Evolutionary conservation across 1,139 yeast species (phyloP).

Genomic region (Magnusiomyces suaveolens): DNA sequence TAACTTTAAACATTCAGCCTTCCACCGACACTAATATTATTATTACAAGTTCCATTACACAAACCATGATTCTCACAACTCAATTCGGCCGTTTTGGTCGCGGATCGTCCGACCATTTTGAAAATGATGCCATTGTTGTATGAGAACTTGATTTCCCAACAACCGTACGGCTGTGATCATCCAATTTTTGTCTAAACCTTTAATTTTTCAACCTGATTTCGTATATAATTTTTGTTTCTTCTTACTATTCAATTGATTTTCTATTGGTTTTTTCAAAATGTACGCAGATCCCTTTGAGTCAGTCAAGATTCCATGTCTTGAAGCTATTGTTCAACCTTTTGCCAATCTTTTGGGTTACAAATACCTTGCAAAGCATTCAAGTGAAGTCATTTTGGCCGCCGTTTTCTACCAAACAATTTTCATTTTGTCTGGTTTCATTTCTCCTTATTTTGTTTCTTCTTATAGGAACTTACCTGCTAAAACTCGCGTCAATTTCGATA

Average conservation of each 20-base stretch:
- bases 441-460: constrained; percentile 37
- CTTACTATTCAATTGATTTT: background rate
- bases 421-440: constrained; percentile 37
- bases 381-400: constrained; percentile 43
- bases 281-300: constrained; percentile 8
- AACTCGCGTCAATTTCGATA: constrained; percentile 63
- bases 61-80: no score
- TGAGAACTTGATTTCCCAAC: no score
- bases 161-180: background rate
- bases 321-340: constrained; percentile 10
- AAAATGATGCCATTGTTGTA: background rate
- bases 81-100: no score
- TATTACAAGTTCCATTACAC: no score
- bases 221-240: background rate
- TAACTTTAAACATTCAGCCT: no score
- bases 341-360: constrained; percentile 21
- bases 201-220: background rate
- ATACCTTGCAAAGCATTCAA: constrained; percentile 38
- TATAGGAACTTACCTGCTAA: constrained; percentile 38
- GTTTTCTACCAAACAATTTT: constrained; percentile 40
- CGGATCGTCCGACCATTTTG: background rate
- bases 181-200: background rate
- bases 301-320: constrained; percentile 12
- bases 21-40: no score
- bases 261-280: background rate